Evolutionary conservation across 805 yeast genomes (phyloP), one percentile per base, ranked within the genome.

Genomic region (Maudiozyma bulderi): DNA sequence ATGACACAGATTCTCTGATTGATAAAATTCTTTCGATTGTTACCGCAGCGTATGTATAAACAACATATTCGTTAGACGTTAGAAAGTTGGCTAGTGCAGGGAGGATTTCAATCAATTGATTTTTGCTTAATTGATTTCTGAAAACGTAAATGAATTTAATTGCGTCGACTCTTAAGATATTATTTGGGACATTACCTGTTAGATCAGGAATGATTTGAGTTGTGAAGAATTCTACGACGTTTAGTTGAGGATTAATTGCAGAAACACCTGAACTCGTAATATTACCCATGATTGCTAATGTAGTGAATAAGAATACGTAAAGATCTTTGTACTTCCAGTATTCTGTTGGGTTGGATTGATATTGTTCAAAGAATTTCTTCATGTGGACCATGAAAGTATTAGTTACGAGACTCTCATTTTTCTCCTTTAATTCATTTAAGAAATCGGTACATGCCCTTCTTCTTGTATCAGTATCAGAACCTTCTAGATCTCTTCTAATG

Each of bases 371-470:
- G 62, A 83, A 89, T 33, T 75, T 75, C 46, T 78, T 75, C 40
- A 90, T 84, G 61, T 87, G 89, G 6, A 64, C 66, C 80, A 85
- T 76, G 28, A 89, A 87, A 2, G 84, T 79, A 47, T 76, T 74
- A 0, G 98, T 90, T 29, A 87, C 84, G 30, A 80, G 65, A 37
- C 77, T 75, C 56, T 89, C 89, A 61, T 86, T 81, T 47, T 81
- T 82, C 44, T 81, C 86, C 57, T 89, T 87, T 57, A 93, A 74
- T 57, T 88, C 95, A 53, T 95, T 78, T 56, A 93, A 71, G 60
- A 93, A 89, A 59, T 88, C 97, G 1, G 95, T 86, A n/a, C 97
- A 82, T 0, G 96, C 81, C 57, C 95, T 80, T 66, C 97, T 77
- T 67, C 99, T 79, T 1, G 96, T 84, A 61, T 90, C 98, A 11